Evolutionary conservation across 257 asterid species (phyloP).

Genomic region (Lycium barbarum): DNA sequence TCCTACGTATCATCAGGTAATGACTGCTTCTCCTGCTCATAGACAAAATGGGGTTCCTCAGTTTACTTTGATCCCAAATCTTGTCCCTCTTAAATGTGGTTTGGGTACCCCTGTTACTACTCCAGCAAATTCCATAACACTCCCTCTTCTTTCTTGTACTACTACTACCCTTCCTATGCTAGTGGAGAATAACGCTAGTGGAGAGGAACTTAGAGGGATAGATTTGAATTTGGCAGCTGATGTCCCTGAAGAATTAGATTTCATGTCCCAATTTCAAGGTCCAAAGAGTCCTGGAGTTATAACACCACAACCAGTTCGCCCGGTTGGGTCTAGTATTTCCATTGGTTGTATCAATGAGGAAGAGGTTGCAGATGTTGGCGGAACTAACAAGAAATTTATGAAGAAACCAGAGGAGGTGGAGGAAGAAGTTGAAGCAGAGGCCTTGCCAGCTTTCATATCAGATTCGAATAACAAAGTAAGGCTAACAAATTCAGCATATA

Average conservation of each 20-base stretch:
- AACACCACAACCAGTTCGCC: constrained; percentile 74
- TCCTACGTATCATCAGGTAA: constrained; percentile 42
- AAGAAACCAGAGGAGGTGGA: constrained; percentile 66
- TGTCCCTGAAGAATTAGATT: constrained; percentile 55
- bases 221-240: constrained; percentile 64
- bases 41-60: constrained; percentile 39
- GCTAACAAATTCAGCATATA: constrained; percentile 76
- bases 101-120: constrained; percentile 54
- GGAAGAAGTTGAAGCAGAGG: constrained; percentile 66
- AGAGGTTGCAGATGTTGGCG: constrained; percentile 53
- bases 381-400: constrained; percentile 64
- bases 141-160: constrained; percentile 50
- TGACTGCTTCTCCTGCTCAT: constrained; percentile 36
- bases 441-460: constrained; percentile 65
- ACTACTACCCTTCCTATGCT: not conserved
- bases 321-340: constrained; percentile 63
- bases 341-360: constrained; percentile 46
- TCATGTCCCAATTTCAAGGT: constrained; percentile 49
- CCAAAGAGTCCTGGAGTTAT: constrained; percentile 43
- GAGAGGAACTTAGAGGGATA: constrained; percentile 36
- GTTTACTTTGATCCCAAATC: constrained; percentile 44
- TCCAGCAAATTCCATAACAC: constrained; percentile 50
- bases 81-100: constrained; percentile 57
- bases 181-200: not conserved
- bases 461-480: constrained; percentile 77